These are phyloP conservation scores for Rosa multiflora DNA, from an alignment of 306 rosid species.

Conservation along the genomic window DNA sequence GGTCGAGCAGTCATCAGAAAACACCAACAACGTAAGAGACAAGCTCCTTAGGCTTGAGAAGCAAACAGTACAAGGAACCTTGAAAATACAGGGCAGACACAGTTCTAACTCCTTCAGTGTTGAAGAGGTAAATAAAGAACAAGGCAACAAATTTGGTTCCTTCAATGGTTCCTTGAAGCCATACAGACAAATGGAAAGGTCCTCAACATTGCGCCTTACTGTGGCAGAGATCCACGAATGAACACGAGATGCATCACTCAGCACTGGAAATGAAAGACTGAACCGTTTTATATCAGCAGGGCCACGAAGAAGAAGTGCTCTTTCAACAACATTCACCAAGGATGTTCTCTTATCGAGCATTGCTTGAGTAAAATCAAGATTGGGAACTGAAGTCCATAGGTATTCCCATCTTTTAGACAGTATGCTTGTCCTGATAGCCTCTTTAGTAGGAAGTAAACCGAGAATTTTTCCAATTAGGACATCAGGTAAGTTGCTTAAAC, in stretches of 20 bases:
- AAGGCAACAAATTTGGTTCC: background rate
- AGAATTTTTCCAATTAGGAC: background rate
- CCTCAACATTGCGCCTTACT: slow-evolving; percentile 1
- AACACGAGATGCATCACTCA: background rate
- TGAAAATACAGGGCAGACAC: background rate
- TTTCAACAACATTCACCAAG: slow-evolving; percentile 1
- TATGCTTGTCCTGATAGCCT: background rate
- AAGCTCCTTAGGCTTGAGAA: background rate
- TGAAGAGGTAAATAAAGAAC: background rate
- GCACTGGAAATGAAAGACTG: background rate
- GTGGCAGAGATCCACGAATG: background rate
- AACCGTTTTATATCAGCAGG: background rate
- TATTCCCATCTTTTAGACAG: slow-evolving; percentile 13
- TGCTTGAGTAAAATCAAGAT: background rate
- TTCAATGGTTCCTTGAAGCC: background rate
- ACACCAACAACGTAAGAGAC: background rate
- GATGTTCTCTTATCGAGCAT: background rate
- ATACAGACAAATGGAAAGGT: background rate
- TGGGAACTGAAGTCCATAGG: slow-evolving; percentile 15
- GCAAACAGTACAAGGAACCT: background rate
- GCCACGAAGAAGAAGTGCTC: slow-evolving; percentile 12
- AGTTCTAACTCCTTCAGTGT: background rate
- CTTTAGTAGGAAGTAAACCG: background rate
- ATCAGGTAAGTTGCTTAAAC: background rate
- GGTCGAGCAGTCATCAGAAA: slow-evolving; percentile 3